Evolutionary conservation across 2,329 filamentous ascomycete species (phyloP), one percentile per base, ranked within the genome.

Genomic region (Botrytis aclada): DNA sequence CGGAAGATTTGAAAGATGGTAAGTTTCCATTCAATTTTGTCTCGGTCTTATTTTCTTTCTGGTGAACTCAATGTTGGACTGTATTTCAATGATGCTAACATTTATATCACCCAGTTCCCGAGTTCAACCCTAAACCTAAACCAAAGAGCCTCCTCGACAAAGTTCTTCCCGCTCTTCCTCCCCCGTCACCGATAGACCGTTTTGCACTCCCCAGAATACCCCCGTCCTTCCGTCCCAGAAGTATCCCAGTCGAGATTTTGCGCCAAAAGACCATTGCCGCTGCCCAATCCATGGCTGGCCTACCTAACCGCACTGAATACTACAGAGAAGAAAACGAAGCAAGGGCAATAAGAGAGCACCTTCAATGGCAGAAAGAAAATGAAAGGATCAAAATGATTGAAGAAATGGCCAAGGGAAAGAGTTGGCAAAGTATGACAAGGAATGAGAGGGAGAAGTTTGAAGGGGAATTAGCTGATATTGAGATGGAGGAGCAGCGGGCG

Each of bases 1-100:
- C 76, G 54, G 56, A 74, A 29, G 78, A 80, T 51, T 69, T 80
- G 43, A 75, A 73, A 66, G 75, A 78, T 77, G 77, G 79, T 78
- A 62, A 39, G 75, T 5, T 37, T 54, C 3, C 22, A 2, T 20
- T 20, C 20, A 1, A 2, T 34, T 22, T 32, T 37, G 34, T 29
- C 7, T n/a, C 8, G 34, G 34, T 37, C 32, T 45, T 9, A 22
- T 8, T 16, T 18, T 43, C 45, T 60, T 22, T 18, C 41, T 29
- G 22, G 39, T 29, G 22, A n/a, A 29, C 10, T 16, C 10, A 16
- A 22, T 20, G 2, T 41, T 9, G 60, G 3, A 41, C 7, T 22
- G 6, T 16, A 6, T 25, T 60, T 62, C 34, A 14, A 51, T 51
- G 7, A 60, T 37, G 37, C 56, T 58, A 60, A 63, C 25, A 22